Conservation (phyloP, 495 filamentous ascomycete species). For the Usnea hakonensis region DNA sequence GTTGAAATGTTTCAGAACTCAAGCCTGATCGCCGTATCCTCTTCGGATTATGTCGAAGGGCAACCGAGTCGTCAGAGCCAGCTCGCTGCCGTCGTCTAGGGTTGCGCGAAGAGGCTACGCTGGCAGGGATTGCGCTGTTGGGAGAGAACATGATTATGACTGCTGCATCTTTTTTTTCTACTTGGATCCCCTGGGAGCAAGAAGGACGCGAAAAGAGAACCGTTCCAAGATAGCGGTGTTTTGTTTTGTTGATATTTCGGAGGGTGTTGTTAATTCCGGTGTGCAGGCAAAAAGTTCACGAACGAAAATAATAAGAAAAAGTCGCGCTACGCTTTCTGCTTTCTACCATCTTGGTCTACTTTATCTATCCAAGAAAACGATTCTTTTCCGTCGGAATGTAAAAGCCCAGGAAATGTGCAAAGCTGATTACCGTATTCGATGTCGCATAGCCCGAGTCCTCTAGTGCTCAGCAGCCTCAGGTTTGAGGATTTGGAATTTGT, state of each 20-base stretch:
- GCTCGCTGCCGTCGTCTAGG: conserved; percentile 62
- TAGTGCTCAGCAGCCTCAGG: not conserved
- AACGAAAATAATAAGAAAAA: not conserved
- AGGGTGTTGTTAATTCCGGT: conserved; percentile 14
- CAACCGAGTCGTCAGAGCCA: conserved; percentile 53
- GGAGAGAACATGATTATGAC: conserved; percentile 54
- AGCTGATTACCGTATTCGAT: too few relatives aligned
- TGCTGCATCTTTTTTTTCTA: not conserved
- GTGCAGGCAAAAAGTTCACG: not conserved
- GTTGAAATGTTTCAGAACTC: conserved; percentile 45
- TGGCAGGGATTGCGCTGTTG: conserved; percentile 38
- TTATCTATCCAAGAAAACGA: too few relatives aligned
- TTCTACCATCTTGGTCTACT: not conserved
- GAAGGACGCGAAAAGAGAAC: not conserved
- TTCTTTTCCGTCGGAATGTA: too few relatives aligned
- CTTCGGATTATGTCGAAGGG: conserved; percentile 62
- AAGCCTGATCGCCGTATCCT: conserved; percentile 55
- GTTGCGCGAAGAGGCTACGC: conserved; percentile 45
- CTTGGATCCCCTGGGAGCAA: not conserved
- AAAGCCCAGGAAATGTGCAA: too few relatives aligned
- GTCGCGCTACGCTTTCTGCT: not conserved
- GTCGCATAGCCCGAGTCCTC: not conserved
- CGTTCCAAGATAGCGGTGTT: too few relatives aligned
- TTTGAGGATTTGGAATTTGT: not conserved
- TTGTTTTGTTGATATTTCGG: conserved; percentile 8